Base-by-base conservation (phyloP, 768 basidiomycete genomes). In the Collybia sordida region DNA sequence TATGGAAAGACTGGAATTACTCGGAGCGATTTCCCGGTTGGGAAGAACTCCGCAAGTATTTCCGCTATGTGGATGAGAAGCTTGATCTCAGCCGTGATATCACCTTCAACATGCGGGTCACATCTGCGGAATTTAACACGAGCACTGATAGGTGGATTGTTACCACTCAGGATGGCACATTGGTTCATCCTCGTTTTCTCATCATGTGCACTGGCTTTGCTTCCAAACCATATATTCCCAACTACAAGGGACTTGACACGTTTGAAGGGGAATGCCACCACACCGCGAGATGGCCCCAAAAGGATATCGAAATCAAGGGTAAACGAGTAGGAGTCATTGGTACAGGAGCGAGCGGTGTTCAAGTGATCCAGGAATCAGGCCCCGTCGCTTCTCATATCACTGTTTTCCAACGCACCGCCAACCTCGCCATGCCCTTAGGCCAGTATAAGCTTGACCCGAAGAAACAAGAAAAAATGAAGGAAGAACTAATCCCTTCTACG, bases 361-460 rank as follows among this genome's bases (percentile, higher is more conserved):
- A 65, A 27, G 43, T 65, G 6, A 57, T 63, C n/a, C 60, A 65
- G 37, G 59, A 56, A 40, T 47, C 50, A 6, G 64, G 60, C 3
- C 55, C 57, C 3, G 21, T 58, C 15, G 59, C 57, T 1, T 27
- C 49, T 1, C 56, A 63, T 39, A 54, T 65, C 24, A 61, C 61
- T 6, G 61, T 64, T 17, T 66, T 64, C 56, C 64, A 66, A 44
- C 63, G 64, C 6, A 64, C 62, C 5, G 60, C 62, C 0, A 62
- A 63, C 19, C 45, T 60, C n/a, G 57, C 62, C 1, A 22, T 64
- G 21, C 55, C 62, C 1, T 59, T 65, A 62, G 36, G 36, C 4
- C 58, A 64, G 42, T 36, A 44, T 12, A 51, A 55, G 43, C n/a
- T 61, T 7, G 50, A 50, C 23, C 42, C 6, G 11, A 51, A 44